Base-by-base conservation (phyloP, 2,329 filamentous ascomycete species). In the Calonectria pteridis region DNA sequence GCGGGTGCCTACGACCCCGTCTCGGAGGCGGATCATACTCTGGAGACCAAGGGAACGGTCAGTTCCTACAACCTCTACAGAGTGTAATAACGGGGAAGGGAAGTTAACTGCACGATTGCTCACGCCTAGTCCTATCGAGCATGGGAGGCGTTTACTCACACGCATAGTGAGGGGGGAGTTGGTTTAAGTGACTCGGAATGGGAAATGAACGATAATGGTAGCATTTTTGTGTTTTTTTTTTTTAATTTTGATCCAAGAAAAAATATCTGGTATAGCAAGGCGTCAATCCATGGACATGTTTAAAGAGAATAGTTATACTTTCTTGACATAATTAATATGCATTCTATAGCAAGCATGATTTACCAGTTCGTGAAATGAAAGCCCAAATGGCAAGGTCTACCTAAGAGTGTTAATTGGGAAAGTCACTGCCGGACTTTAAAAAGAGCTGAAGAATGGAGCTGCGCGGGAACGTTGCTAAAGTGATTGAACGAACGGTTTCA, bases 1-100 rank as follows among this genome's bases (percentile, higher is more conserved):
- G 29, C 63, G 6, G 70, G 70, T n/a, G 51, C 33, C 14, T 72
- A 67, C 53, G 70, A 72, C n/a, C 70, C 70, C 9, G 40, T 72
- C 18, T 40, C 50, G 18, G 70, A 72, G 28, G 67, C 11, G 2
- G 43, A 50, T 14, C 53, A 37, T 10, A 59, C 40, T 37, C 26
- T 69, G 11, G 55, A 62, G 67, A 69, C n/a, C 5, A 51, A 29
- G 31, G 46, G 23, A 14, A 18, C 67, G 1, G 29, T 62, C 6
- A 51, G 67, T 7, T 63, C 67, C 16, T 43, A 37, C 29, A 51
- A 63, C 23, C 37, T 69, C 14, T 62, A 69, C 40, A 69, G 67
- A 23, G 53, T 69, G 18, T 69, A 58, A 67, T 46, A 23, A 13
- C 40, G 1, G 18, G 11, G 18, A 11, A 9, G 29, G 16, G 50